A percentile compares a stretch with the other conserved stretches of the same genome.
phyloP scores from a whole-genome alignment of 495 filamentous ascomycete species.

The Bombardia bombarda region DNA sequence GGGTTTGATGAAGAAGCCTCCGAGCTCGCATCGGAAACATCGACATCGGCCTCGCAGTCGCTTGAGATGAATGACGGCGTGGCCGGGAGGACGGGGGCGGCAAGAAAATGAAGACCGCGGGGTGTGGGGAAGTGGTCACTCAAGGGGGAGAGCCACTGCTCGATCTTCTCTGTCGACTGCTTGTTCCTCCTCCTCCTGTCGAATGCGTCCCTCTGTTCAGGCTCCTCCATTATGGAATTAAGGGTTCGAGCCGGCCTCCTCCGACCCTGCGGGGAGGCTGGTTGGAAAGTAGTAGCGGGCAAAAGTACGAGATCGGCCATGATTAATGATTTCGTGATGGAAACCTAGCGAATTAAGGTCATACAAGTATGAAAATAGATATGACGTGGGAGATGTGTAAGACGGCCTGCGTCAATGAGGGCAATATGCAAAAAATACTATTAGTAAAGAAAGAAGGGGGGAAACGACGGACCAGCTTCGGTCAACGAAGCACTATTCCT shows the following conservation, averaged over 20 bases:
- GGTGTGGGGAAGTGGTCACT: slow-evolving; percentile 57
- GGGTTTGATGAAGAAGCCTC: slow-evolving; percentile 40
- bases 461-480: slow-evolving; percentile 40
- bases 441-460: slow-evolving; percentile 10
- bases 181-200: slow-evolving; percentile 23
- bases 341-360: slow-evolving; percentile 10
- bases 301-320: slow-evolving; percentile 54
- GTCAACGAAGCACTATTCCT: slow-evolving; percentile 41
- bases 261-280: slow-evolving; percentile 61
- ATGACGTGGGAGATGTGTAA: neutral
- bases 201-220: slow-evolving; percentile 15
- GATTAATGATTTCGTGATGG: slow-evolving; percentile 17
- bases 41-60: slow-evolving; percentile 21
- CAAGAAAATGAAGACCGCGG: slow-evolving; percentile 47
- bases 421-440: no score
- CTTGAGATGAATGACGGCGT: slow-evolving; percentile 32
- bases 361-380: slow-evolving; percentile 16
- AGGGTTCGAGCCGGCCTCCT: slow-evolving; percentile 52
- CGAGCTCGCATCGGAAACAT: slow-evolving; percentile 38
- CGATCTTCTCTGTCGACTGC: slow-evolving; percentile 42
- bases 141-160: slow-evolving; percentile 48
- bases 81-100: slow-evolving; percentile 43
- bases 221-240: slow-evolving; percentile 86
- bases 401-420: slow-evolving; percentile 37
- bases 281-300: slow-evolving; percentile 50